These are phyloP conservation scores for Phytophthora constricta DNA, from an alignment of 352 stramenopile genomes.

Conservation along the genomic window DNA sequence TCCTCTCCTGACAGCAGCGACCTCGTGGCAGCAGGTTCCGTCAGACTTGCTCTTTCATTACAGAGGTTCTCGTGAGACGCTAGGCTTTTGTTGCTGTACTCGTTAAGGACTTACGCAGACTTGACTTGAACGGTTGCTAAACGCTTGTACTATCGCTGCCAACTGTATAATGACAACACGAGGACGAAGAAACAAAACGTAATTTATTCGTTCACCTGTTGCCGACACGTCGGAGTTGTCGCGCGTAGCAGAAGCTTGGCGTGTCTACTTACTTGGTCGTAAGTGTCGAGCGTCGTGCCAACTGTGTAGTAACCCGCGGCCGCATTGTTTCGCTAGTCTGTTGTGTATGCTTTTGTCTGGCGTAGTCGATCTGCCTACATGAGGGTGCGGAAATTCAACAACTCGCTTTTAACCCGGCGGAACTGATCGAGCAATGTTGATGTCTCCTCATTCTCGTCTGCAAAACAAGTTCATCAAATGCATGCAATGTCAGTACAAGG, in stretches of 20 bases:
- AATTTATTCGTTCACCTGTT: conserved; percentile 58
- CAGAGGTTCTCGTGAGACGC: conserved; percentile 55
- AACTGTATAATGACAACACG: conserved; percentile 3
- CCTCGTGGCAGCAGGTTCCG: conserved; percentile 56
- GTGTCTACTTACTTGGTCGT: not conserved
- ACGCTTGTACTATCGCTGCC: too few species aligned
- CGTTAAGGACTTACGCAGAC: too few species aligned
- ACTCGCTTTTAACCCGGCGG: conserved; percentile 72
- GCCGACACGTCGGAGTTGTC: conserved; percentile 8
- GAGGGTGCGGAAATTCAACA: conserved; percentile 75
- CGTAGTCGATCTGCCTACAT: conserved; percentile 48
- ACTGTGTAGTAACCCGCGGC: conserved; percentile 13
- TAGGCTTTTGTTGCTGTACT: too few species aligned
- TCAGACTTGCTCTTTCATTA: conserved; percentile 71
- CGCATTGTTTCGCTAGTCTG: conserved; percentile 17
- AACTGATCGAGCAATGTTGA: conserved; percentile 73
- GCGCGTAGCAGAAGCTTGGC: too few species aligned
- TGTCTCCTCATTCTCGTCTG: conserved; percentile 71
- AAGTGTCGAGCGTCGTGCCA: conserved; percentile 4
- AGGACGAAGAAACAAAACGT: conserved; percentile 43
- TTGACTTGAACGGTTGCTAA: too few species aligned
- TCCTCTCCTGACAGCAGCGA: conserved; percentile 30
- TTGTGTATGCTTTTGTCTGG: conserved; percentile 17
- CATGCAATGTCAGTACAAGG: too few species aligned
- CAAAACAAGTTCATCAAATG: too few species aligned